phyloP scores from a whole-genome alignment of 192 early-diverging fungal species.

The Pilobolus umbonatus region DNA sequence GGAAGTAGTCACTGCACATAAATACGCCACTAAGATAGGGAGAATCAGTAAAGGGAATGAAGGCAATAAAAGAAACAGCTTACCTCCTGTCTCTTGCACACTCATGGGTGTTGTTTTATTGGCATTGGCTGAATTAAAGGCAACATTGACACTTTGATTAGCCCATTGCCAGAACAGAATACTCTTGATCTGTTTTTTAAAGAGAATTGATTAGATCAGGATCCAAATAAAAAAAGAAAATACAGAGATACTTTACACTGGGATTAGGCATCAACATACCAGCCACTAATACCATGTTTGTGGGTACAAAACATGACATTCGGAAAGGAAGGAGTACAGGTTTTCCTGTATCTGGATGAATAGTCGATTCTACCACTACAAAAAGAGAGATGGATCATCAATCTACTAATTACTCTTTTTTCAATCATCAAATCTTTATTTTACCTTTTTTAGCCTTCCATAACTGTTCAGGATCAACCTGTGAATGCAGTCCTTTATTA shows the following conservation, averaged over 20 bases:
- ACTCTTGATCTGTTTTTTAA: constrained; percentile 47
- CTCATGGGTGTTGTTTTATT: constrained; percentile 79
- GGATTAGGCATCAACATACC: constrained; percentile 85
- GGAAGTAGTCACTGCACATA: constrained; percentile 70
- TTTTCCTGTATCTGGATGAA: constrained; percentile 80
- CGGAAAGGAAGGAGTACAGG: constrained; percentile 74
- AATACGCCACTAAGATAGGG: constrained; percentile 56
- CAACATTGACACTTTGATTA: constrained; percentile 81
- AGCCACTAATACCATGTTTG: constrained; percentile 76
- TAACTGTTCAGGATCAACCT: constrained; percentile 43
- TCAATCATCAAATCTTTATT: not conserved
- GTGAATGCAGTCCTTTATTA: constrained; percentile 41
- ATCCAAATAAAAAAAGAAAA: not conserved
- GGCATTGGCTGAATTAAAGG: constrained; percentile 79
- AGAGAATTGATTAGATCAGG: not conserved
- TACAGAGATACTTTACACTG: constrained; percentile 37
- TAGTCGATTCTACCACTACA: constrained; percentile 65
- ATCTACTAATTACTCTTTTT: too few relatives aligned
- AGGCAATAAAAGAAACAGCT: not conserved
- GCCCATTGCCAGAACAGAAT: constrained; percentile 78
- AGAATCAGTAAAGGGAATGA: not conserved
- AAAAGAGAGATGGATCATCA: too few relatives aligned
- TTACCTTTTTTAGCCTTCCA: constrained; percentile 74
- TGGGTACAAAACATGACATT: constrained; percentile 82
- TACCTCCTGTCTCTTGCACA: constrained; percentile 67